phyloP scores from a whole-genome alignment of 108 stramenopile genomes.

The Nitzschia putrida region DNA sequence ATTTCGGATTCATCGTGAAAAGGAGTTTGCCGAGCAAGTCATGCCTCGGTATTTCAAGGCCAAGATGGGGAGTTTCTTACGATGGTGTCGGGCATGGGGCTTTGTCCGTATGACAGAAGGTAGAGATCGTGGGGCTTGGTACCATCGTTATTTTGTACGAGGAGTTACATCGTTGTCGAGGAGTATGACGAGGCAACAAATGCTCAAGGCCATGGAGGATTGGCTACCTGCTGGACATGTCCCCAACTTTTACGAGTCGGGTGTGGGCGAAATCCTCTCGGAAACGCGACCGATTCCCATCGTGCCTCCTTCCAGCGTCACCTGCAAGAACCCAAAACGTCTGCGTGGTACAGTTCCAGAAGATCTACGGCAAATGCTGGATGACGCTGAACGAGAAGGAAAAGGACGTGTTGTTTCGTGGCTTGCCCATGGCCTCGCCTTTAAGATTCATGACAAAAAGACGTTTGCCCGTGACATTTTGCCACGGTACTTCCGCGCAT shows the following conservation, averaged over 20 bases:
- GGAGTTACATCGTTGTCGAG: conserved; percentile 23
- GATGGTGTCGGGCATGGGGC: conserved; percentile 76
- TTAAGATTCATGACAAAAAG: conserved; percentile 45
- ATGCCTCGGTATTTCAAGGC: conserved; percentile 42
- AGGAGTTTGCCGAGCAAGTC: conserved; percentile 59
- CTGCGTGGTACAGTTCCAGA: conserved; percentile 36
- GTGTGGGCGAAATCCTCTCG: conserved; percentile 14
- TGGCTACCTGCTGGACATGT: conserved; percentile 29
- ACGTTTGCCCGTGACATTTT: conserved; percentile 55
- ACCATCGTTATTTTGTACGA: conserved; percentile 50
- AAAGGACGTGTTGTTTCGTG: conserved; percentile 42
- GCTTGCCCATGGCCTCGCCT: conserved; percentile 61
- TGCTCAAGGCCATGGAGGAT: conserved; percentile 37
- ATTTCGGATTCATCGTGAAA: conserved; percentile 70
- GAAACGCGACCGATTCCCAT: conserved; percentile 3
- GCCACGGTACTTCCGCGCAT: conserved; percentile 43
- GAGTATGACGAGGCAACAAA: conserved; percentile 18
- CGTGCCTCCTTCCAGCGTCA: conserved; percentile 4
- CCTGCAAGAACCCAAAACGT: conserved; percentile 16
- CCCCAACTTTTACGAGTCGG: conserved; percentile 30
- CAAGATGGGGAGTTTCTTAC: conserved; percentile 24
- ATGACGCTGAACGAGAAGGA: conserved; percentile 24
- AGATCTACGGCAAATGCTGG: conserved; percentile 32
- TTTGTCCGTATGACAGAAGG: conserved; percentile 61
- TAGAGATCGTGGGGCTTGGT: conserved; percentile 36